Evolutionary conservation across 148 eudicot species (phyloP), one percentile per base, ranked within the genome.

Genomic region (Beta vulgaris): DNA sequence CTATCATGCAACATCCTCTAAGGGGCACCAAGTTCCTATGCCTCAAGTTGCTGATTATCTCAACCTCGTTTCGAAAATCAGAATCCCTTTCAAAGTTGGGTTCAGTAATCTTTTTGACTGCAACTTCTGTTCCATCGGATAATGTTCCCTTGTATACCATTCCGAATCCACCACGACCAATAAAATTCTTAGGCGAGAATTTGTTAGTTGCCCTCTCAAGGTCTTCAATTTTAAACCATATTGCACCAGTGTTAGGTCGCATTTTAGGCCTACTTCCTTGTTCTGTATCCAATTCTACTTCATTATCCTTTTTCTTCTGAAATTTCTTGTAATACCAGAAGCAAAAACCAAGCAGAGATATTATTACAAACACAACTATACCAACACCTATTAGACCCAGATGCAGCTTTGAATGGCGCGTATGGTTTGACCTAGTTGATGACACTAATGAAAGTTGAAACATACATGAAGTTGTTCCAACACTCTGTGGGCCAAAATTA

Each of bases 31-130:
- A 80, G 77, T 92, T 92, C 63, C 97, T 72, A 76, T 92, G 95
- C 78, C 84, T 87, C 73, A 92, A 70, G 32, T 86, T 92, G 67
- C 97, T 92, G 37, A 92, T 92, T 69, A 92, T 92, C 87, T 88
- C 97, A 65, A 92, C 97, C 74, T 92, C 97, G 69, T 90, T 92
- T 46, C 83, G 81, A 49, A 92, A 92, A 78, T 92, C 97, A 0
- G 81, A 84, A 43, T 78, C 85, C 53, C 91, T 87, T 73, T 82
- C 78, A 59, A 88, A 80, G 70, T 82, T 90, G 1, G 91, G 84
- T 46, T 92, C 93, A 11, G 91, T 81, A 28, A 93, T 66, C 78
- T 78, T 86, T 68, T 93, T 92, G 7, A 92, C 90, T 0, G 96
- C 98, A 54, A 90, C 86, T 6, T 73, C 65, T 39, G 86, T 86